Percentiles rank a stretch among this genome's conserved stretches.
Evolutionary conservation across 2,329 filamentous ascomycete genomes (phyloP).

Genomic region (Phaeosphaeriaceae sp.): DNA sequence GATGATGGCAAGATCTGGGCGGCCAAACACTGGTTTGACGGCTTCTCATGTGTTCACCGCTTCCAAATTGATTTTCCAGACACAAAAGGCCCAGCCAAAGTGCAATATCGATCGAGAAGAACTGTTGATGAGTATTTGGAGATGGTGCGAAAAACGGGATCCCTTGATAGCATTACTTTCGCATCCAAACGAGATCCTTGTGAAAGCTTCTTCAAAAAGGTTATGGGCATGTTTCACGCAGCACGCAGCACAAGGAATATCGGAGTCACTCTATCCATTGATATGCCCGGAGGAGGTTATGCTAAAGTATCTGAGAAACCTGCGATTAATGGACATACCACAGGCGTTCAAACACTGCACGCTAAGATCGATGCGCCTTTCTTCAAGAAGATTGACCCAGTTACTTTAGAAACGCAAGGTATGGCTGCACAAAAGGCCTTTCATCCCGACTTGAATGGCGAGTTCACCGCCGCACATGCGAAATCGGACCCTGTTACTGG

Average conservation of each 20-base stretch:
- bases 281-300: slow-evolving; percentile 62
- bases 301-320: slow-evolving; percentile 11
- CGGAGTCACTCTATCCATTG: slow-evolving; percentile 68
- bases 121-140: slow-evolving; percentile 70
- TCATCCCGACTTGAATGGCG: slow-evolving; percentile 72
- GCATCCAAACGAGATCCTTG: slow-evolving; percentile 77
- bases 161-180: slow-evolving; percentile 66
- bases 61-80: slow-evolving; percentile 68
- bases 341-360: slow-evolving; percentile 58
- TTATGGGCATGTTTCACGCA: slow-evolving; percentile 65
- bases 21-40: slow-evolving; percentile 82
- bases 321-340: slow-evolving; percentile 35
- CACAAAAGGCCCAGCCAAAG: slow-evolving; percentile 47
- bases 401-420: slow-evolving; percentile 75
- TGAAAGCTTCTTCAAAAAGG: slow-evolving; percentile 73
- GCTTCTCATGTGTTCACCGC: slow-evolving; percentile 72
- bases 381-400: slow-evolving; percentile 69
- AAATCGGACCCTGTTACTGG: slow-evolving; percentile 74
- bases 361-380: slow-evolving; percentile 65
- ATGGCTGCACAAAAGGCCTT: slow-evolving; percentile 65
- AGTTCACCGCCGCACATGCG: slow-evolving; percentile 72
- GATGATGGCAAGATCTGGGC: slow-evolving; percentile 63
- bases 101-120: slow-evolving; percentile 74
- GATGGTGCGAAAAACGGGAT: slow-evolving; percentile 65
- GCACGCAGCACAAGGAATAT: slow-evolving; percentile 59